Conservation (phyloP, 345 rosid species). For the Zanthoxylum bungeanum region DNA sequence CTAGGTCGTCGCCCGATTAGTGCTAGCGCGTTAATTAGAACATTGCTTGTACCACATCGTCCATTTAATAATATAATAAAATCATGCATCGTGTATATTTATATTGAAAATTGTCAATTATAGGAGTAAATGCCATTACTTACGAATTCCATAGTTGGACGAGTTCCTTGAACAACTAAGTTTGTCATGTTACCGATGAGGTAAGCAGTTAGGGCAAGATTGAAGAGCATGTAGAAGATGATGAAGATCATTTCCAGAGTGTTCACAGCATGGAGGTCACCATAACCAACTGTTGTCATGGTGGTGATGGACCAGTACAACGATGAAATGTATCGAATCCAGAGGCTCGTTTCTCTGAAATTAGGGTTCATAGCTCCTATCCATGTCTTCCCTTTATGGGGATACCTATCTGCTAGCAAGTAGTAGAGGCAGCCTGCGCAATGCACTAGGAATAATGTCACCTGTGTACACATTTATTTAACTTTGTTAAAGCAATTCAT, state of each 20-base stretch:
- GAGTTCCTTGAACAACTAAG: conserved; percentile 91
- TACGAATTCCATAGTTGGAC: conserved; percentile 96
- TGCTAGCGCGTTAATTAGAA: no score
- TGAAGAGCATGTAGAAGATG: conserved; percentile 83
- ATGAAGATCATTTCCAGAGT: conserved; percentile 75
- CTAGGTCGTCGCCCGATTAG: no score
- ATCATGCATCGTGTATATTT: no score
- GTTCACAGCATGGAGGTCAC: conserved; percentile 91
- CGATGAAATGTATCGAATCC: conserved; percentile 72
- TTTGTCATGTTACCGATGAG: conserved; percentile 96
- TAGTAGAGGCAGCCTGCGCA: conserved; percentile 85
- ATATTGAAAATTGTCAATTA: no score
- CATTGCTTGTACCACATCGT: no score
- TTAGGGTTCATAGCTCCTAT: conserved; percentile 60
- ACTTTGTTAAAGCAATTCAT: no score
- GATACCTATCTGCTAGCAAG: conserved; percentile 77
- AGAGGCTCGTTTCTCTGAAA: conserved; percentile 62
- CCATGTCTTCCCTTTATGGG: conserved; percentile 78
- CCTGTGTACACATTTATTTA: conserved; percentile 50
- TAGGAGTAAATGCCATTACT: no score
- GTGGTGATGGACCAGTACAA: conserved; percentile 95
- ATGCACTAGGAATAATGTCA: conserved; percentile 74
- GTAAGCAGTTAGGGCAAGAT: conserved; percentile 88
- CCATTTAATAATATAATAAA: no score
- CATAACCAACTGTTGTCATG: conserved; percentile 96